Conservation (phyloP, 2,329 filamentous ascomycete species). For the Meredithiella fracta region DNA sequence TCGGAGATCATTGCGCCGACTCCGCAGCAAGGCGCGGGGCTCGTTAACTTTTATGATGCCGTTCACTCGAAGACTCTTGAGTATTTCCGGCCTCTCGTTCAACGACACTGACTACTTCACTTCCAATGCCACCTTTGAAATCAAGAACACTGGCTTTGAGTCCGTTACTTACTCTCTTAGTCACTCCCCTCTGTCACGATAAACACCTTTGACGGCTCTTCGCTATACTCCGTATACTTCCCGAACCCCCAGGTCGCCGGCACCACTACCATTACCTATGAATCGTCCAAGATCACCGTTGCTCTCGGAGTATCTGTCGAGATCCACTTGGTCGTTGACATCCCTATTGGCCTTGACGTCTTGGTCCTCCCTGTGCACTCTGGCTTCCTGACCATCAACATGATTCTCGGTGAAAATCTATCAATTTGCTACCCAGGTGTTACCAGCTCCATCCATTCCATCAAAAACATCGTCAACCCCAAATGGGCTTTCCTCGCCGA, state of each 20-base stretch:
- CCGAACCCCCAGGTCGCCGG: slow-evolving; percentile 13
- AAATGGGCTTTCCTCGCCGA: slow-evolving; percentile 5
- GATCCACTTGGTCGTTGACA: slow-evolving; percentile 15
- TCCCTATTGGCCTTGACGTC: slow-evolving; percentile 16
- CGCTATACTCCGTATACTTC: slow-evolving; percentile 10
- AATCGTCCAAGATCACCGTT: not conserved
- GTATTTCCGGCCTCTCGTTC: slow-evolving; percentile 25
- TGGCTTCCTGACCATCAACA: slow-evolving; percentile 26
- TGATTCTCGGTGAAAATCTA: slow-evolving; percentile 26
- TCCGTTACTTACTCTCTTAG: slow-evolving; percentile 24
- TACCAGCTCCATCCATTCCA: slow-evolving; percentile 4
- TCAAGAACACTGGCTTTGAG: slow-evolving; percentile 25
- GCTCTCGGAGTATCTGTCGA: slow-evolving; percentile 18
- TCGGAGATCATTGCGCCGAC: slow-evolving; percentile 27
- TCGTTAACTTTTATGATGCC: slow-evolving; percentile 27
- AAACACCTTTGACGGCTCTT: slow-evolving; percentile 21
- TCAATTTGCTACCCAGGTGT: slow-evolving; percentile 25
- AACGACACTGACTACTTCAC: slow-evolving; percentile 28
- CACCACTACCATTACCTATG: not conserved
- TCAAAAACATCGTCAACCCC: not conserved
- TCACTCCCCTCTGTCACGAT: slow-evolving; percentile 23
- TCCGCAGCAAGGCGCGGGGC: slow-evolving; percentile 31
- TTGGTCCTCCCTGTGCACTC: slow-evolving; percentile 27
- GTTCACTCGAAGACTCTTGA: slow-evolving; percentile 24
- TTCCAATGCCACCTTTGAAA: slow-evolving; percentile 19